Conservation (phyloP, 1,139 yeast species). For the Zygosaccharomyces pseudobailii region DNA sequence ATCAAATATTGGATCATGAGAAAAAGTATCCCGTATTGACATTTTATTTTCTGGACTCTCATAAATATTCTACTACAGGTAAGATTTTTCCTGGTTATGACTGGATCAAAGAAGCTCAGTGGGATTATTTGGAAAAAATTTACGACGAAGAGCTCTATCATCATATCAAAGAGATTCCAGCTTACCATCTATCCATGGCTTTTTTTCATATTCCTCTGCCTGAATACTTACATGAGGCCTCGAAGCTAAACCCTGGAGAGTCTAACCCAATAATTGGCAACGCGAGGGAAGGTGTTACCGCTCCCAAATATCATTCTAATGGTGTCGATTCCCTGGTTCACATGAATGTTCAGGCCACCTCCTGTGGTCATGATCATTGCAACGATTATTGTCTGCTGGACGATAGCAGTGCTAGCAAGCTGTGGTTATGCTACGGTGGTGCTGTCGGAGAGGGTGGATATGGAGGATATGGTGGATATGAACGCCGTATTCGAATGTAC, state of each 20-base stretch:
- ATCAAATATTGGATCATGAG: slow-evolving; percentile 33
- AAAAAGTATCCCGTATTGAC: slow-evolving; percentile 48
- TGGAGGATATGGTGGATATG: slow-evolving; percentile 82
- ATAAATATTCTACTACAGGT: slow-evolving; percentile 60
- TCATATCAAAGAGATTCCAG: slow-evolving; percentile 25
- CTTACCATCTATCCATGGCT: slow-evolving; percentile 65
- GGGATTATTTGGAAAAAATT: slow-evolving; percentile 51
- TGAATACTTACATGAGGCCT: slow-evolving; percentile 53
- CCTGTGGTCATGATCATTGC: slow-evolving; percentile 93
- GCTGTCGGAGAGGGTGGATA: slow-evolving; percentile 93
- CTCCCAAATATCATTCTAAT: slow-evolving; percentile 66
- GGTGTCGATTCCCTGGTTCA: slow-evolving; percentile 54
- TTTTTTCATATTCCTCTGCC: slow-evolving; percentile 92
- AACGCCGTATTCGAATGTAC: slow-evolving; percentile 67
- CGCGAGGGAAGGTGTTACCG: slow-evolving; percentile 67
- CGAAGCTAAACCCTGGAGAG: slow-evolving; percentile 23
- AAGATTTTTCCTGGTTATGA: slow-evolving; percentile 76
- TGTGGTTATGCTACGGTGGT: slow-evolving; percentile 94
- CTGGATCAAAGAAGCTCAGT: slow-evolving; percentile 73
- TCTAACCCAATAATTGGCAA: slow-evolving; percentile 51
- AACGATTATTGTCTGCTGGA: slow-evolving; percentile 75
- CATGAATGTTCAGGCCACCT: slow-evolving; percentile 64
- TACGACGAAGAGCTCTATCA: slow-evolving; percentile 25
- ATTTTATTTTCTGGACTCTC: slow-evolving; percentile 78
- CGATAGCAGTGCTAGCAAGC: slow-evolving; percentile 38